Base-by-base conservation (phyloP, 1,139 yeast species). In the Blastobotrys malaysiensis region DNA sequence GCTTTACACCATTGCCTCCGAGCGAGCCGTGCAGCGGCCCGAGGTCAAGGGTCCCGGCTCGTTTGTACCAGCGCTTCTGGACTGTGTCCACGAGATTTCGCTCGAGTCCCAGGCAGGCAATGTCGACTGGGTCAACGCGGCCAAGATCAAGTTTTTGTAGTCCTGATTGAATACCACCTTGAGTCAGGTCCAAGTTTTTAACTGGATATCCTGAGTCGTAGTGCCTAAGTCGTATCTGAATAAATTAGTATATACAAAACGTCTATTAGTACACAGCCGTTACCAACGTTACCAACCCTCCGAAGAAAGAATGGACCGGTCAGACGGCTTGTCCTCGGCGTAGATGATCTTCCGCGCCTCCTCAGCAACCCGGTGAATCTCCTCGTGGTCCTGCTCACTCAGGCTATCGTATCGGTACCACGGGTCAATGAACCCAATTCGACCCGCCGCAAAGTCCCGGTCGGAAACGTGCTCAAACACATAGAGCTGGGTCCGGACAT, bases 381-480 rank as follows among this genome's bases (percentile, higher is more conserved):
- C 63, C 14, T 43, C 51, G 26, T 54, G 52, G 19, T 61, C 63
- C 44, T 52, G 24, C 20, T 58, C 61, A 1, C 90, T 81, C 62
- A 90, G 76, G 20, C 87, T 86, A 60, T 80, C 83, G 52, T 91
- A 96, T 13, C 83, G 79, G 67, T 84, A 83, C 67, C 86, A 81
- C 11, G 97, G 96, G n/a, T 91, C 83, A 45, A 88, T 87, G 72
- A 93, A 93, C 57, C 77, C 78, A 69, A 91, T 90, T 63, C 84
- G 82, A 31, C 99, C 99, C 65, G 88, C 82, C 1, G 95, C 96
- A 74, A 93, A 90, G 63, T 91, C 97, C 61, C 96, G 79, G 69
- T 95, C 99, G 45, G 90, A 79, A 77, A 89, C 81, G 67, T 84
- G 84, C 66, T 86, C 87, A 64, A 93, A 76, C 9, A 91, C 93